Evolutionary conservation across 83 land plant genomes (phyloP), one percentile per base, ranked within the genome.

Genomic region (Diphasiastrum complanatum): DNA sequence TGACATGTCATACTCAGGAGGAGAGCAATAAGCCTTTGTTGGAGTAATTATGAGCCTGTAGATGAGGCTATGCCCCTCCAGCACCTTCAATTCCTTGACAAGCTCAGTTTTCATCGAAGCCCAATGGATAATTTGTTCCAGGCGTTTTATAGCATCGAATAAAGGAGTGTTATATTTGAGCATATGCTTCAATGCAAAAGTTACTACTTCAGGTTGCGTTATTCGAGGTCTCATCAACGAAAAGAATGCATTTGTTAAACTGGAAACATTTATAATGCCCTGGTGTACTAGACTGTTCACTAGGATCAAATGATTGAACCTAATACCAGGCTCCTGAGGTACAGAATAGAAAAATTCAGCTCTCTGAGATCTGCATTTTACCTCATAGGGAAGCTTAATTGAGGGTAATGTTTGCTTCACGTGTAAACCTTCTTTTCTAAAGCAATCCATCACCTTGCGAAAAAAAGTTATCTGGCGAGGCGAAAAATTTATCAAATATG

Each of bases 1-100:
- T 4, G 97, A 88, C 11, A 83, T 63, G 25, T 92, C 97, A 32
- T 81, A 77, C 56, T 83, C 91, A 11, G 96, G 95, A 25, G 85
- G 81, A 27, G 75, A 73, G 55, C 98, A 92, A 46, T 89, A 83
- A 3, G 89, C 96, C 72, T 74, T 89, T 2, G 98, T 81, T 5
- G 98, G 98, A 43, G 98, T 92, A 16, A 92, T 74, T 2, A 85
- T 58, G 49, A 89, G 56, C 59, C 88, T 74, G 63, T 85, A 53
- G 0, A 86, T 71, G 60, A 71, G 76, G 1, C 70, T 71, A 60
- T 56, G 52, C 46, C 76, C 76, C 55, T 53, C 79, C 0, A 55
- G 8, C 47, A 64, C 18, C 46, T 51, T 60, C 11, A 74, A 64
- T 14, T 2, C 47, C 51, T 73, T 71, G 25, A 56, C 5, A 51